A percentile compares a stretch with the other conserved stretches of the same genome.
Conservation (phyloP, 73 alveolate genomes). For the Paramecium octaurelia region DNA sequence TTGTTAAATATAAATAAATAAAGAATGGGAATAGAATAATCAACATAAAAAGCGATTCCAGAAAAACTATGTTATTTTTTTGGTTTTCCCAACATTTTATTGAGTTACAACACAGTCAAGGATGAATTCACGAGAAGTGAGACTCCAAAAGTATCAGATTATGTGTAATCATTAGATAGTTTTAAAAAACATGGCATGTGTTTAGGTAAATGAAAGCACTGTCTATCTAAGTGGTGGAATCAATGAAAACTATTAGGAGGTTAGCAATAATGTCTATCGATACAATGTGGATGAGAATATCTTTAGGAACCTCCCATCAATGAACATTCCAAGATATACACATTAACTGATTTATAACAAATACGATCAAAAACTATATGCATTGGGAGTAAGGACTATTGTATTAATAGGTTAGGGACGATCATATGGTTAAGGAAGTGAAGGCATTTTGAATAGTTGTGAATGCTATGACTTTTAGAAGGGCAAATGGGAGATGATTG, state of each 20-base stretch:
- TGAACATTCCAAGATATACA: background rate
- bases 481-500: background rate
- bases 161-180: background rate
- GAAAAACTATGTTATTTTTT: background rate
- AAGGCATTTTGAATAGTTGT: constrained; percentile 18
- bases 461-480: background rate
- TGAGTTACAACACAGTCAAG: background rate
- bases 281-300: background rate
- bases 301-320: background rate
- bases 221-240: background rate
- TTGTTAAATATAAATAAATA: background rate
- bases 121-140: background rate
- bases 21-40: background rate
- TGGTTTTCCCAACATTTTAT: background rate
- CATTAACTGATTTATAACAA: background rate
- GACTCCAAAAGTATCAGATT: background rate
- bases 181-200: background rate
- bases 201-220: background rate
- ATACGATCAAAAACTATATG: background rate
- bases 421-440: background rate
- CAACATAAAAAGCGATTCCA: background rate
- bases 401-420: background rate
- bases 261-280: background rate
- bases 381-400: background rate
- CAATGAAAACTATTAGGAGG: background rate